Base-by-base conservation (phyloP, 352 stramenopile genomes). In the Phytopythium boreale region DNA sequence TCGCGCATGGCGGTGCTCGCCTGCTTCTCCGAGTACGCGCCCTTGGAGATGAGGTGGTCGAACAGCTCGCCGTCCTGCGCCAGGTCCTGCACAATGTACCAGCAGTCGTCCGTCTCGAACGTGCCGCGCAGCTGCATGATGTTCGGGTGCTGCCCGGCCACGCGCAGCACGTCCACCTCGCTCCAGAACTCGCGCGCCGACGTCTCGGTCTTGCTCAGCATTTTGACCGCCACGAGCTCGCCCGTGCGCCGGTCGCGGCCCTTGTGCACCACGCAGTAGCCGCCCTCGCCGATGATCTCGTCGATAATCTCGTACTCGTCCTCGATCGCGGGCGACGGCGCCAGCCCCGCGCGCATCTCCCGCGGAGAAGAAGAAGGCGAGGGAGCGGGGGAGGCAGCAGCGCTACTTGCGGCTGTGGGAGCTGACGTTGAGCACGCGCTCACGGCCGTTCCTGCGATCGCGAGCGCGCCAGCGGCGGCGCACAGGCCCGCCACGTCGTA, bases 31-130 rank as follows among this genome's bases (percentile, higher is more conserved):
- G 79, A 93, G 66, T 95, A 96, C n/a, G 88, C 80, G 36, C 89
- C 89, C 56, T 94, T 89, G 36, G 80, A 75, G 47, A 95, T 80
- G 53, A 97, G 67, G 70, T 93, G 84, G 66, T 97, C 89, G 44
- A 97, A 95, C 3, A 97, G 71, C 68, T 97, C 89, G 29, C 87
- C 88, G 41, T 89, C 87, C n/a, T 86, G 80, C 34, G 88, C 85
- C 52, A 95, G 75, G 47, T 96, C 87, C 66, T 90, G 80, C 17
- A 94, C 85, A 62, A 94, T 92, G 63, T 88, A 92, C 83, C 83
- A 94, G 58, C 69, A 80, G 34, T 75, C 77, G 26, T 89, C 79
- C 31, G 76, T 89, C 69, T 92, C 85, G 63, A 84, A 94, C 22
- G 87, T 87, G 31, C 70, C 83, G 58, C 80, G 67, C n/a, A 94